Percentiles rank a stretch among this genome's conserved stretches.
Conservation (phyloP, 331 rosid genomes). For the Rosa hybrid region DNA sequence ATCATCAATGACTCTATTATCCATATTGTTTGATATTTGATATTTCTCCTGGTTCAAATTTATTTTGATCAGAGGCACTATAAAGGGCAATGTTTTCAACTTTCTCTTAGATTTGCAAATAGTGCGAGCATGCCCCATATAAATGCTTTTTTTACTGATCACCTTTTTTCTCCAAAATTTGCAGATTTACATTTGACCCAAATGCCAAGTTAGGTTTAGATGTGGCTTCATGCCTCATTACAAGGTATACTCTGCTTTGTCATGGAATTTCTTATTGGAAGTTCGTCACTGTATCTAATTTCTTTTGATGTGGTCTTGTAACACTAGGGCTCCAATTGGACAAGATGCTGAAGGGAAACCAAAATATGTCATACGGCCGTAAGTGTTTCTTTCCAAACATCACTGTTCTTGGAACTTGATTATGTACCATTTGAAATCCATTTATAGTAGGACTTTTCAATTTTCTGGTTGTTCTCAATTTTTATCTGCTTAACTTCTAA, state of each 20-base stretch:
- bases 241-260: constrained; percentile 53
- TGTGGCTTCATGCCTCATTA: constrained; percentile 82
- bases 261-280: constrained; percentile 5
- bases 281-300: not conserved
- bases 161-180: constrained; percentile 18
- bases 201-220: constrained; percentile 73
- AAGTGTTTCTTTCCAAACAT: constrained; percentile 44
- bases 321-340: constrained; percentile 75
- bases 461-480: constrained; percentile 5
- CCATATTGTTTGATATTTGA: not conserved
- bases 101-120: not conserved
- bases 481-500: constrained; percentile 22
- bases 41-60: not conserved
- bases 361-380: constrained; percentile 87
- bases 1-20: not conserved
- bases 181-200: constrained; percentile 96
- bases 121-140: not conserved
- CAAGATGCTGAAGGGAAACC: constrained; percentile 81
- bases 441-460: not conserved
- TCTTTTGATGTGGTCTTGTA: constrained; percentile 27
- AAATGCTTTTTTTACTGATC: not conserved
- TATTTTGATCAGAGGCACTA: not conserved
- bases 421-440: not conserved
- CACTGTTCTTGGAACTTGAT: not conserved
- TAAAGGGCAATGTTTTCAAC: not conserved